Evolutionary conservation across 2,329 filamentous ascomycete species (phyloP), one percentile per base, ranked within the genome.

Genomic region (Teratosphaeria nubilosa): DNA sequence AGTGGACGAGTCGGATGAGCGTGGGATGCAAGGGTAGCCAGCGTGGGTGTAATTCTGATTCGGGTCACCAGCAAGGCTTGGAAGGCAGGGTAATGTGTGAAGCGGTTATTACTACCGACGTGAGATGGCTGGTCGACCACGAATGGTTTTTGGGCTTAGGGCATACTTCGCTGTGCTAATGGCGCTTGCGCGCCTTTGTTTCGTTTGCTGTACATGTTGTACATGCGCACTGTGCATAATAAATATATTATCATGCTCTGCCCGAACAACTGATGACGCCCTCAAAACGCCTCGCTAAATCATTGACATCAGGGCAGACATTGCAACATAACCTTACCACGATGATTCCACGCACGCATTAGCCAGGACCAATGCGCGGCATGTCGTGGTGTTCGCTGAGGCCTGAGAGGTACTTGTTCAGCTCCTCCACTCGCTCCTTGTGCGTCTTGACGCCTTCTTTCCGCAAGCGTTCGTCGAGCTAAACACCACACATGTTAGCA

Each of bases 321-420:
- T 13, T 3, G 34, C 34, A 37, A 16, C 11, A 37, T n/a, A n/a
- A 41, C 5, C 13, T 5, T 41, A n/a, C 34, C 34, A 41, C 16
- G 13, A 41, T 41, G 34, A 13, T 4, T 22, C n/a, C 22, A 53
- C 27, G 14, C 27, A 30, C 16, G 45, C 24, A 11, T 81, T 82
- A 82, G 62, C 80, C 80, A 63, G 80, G 80, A 59, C 80, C 80
- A 59, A 82, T 82, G 64, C 79, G 76, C 7, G 80, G 80, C 91
- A 99, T 99, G 72, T 99, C 94, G 74, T 99, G 92, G 76, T 99
- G 94, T 75, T 99, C 94, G 75, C 90, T 96, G 69, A 99, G 75
- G 64, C 86, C 88, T 64, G 90, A 94, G 37, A 99, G 77, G 72
- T 97, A 96, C 63, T 88, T 90, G 72, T 99, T 99, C 66, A 97